A percentile compares a stretch with the other conserved stretches of the same genome.
Evolutionary conservation across 495 filamentous ascomycete genomes (phyloP).

Genomic region (Aspergillus biplanus): DNA sequence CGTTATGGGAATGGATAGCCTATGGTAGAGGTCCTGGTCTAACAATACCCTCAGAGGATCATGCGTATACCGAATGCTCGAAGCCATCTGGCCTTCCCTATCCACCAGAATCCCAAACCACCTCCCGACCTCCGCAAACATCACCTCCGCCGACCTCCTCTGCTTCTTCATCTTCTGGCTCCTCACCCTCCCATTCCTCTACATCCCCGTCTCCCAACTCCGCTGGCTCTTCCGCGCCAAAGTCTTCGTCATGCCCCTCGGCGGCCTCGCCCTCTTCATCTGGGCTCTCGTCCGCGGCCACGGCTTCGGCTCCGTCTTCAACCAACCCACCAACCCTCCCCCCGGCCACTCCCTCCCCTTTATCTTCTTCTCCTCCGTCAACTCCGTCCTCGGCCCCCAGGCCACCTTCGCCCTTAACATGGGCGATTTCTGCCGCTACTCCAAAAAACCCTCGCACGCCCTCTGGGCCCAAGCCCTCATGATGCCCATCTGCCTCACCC

Average conservation of each 20-base stretch:
- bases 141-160: neutral
- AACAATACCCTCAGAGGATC: neutral
- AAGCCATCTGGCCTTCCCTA: neutral
- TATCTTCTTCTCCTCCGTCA: neutral
- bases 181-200: neutral
- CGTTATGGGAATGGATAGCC: neutral
- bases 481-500: neutral
- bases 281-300: neutral
- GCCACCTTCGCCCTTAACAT: neutral
- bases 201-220: neutral
- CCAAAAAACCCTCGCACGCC: neutral
- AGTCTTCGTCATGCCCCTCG: neutral
- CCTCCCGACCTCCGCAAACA: neutral
- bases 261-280: constrained; percentile 1
- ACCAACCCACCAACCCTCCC: neutral
- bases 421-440: neutral
- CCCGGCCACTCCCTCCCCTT: neutral
- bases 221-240: neutral
- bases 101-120: neutral
- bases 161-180: constrained; percentile 5
- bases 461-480: neutral
- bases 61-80: neutral
- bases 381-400: neutral
- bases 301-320: neutral
- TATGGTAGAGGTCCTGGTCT: neutral